Evolutionary conservation across 257 asterid genomes (phyloP).

Genomic region (Ajuga chamaepitys): DNA sequence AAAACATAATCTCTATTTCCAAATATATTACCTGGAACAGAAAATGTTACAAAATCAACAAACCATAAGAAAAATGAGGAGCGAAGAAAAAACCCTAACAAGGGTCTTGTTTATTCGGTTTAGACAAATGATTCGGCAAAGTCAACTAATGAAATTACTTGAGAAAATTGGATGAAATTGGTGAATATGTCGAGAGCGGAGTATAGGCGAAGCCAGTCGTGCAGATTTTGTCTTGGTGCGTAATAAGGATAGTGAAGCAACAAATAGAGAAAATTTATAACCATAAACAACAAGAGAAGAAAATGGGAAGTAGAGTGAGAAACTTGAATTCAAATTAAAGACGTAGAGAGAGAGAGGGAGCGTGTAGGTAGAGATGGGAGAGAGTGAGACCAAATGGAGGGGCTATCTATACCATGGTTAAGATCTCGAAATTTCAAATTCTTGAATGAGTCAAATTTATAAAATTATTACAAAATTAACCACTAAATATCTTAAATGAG

Average conservation of each 20-base stretch:
- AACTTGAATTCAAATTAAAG: conserved; percentile 25
- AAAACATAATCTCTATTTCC: background rate
- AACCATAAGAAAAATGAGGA: background rate
- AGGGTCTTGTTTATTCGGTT: conserved; percentile 1
- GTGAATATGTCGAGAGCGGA: conserved; percentile 12
- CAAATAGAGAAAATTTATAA: background rate
- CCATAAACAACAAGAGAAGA: background rate
- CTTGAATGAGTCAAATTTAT: no score
- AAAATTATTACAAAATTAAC: no score
- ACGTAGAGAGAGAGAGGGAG: conserved; percentile 18
- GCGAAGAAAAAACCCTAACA: conserved; percentile 10
- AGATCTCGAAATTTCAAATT: no score
- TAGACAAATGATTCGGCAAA: conserved; percentile 11
- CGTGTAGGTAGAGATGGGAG: background rate
- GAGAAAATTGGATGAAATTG: background rate
- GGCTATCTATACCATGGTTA: no score
- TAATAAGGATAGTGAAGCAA: conserved; percentile 1
- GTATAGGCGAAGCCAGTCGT: conserved; percentile 12
- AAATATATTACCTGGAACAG: conserved; percentile 17
- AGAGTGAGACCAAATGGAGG: background rate
- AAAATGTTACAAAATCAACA: conserved; percentile 10
- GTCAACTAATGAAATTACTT: conserved; percentile 1
- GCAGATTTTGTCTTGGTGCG: conserved; percentile 13
- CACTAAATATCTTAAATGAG: no score
- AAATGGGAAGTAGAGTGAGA: conserved; percentile 8